Conservation (phyloP, 257 asterid genomes). For the Paraleonurus japonicus region DNA sequence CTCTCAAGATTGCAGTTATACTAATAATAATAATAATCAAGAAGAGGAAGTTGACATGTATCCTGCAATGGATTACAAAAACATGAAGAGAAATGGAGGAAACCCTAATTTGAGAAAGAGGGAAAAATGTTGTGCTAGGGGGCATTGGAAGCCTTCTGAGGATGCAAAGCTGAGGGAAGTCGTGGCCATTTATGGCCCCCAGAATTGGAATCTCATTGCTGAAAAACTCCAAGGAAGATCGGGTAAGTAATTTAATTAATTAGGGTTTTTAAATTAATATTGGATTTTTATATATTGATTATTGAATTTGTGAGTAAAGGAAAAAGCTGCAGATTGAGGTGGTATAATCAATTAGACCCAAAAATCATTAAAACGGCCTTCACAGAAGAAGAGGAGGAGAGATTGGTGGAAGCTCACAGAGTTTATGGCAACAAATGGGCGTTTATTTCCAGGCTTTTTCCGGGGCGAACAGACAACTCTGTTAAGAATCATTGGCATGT, state of each 20-base stretch:
- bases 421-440: conserved; percentile 54
- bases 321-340: conserved; percentile 59
- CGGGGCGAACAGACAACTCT: conserved; percentile 57
- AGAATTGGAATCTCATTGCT: conserved; percentile 62
- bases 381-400: conserved; percentile 47
- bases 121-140: conserved; percentile 30
- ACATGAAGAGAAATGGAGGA: conserved; percentile 2
- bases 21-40: background rate
- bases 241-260: too few species aligned
- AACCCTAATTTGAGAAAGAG: conserved; percentile 22
- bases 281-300: too few species aligned
- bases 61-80: background rate
- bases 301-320: conserved; percentile 36
- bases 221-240: conserved; percentile 54
- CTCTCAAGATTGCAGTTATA: background rate
- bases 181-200: conserved; percentile 54
- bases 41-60: background rate
- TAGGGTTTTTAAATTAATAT: too few species aligned
- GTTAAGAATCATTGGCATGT: conserved; percentile 64
- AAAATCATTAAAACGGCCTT: conserved; percentile 44
- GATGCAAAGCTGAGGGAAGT: conserved; percentile 51
- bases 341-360: conserved; percentile 59
- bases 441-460: conserved; percentile 42
- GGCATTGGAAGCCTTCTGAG: conserved; percentile 66
- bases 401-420: conserved; percentile 41